phyloP scores from a whole-genome alignment of 2,329 filamentous ascomycete genomes.

The Mycosphaerelloides madeirae region DNA sequence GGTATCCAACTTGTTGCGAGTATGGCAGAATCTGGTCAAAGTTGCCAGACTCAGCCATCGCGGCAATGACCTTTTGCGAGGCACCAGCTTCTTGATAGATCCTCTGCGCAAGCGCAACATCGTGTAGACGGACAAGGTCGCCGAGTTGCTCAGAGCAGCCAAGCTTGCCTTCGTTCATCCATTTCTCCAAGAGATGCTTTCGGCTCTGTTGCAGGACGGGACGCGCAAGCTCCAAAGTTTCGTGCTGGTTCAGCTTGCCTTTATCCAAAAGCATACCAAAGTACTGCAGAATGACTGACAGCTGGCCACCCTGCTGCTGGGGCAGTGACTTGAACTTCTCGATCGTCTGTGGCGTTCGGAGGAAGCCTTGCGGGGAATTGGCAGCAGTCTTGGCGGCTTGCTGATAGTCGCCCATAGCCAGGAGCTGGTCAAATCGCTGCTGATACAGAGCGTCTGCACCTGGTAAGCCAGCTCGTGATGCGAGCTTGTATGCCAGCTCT shows the following conservation, averaged over 20 bases:
- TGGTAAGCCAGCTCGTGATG: constrained; percentile 85
- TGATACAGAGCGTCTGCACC: constrained; percentile 92
- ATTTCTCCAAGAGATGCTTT: constrained; percentile 95
- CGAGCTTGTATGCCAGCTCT: constrained; percentile 90
- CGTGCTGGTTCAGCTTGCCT: constrained; percentile 84
- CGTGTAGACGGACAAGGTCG: constrained; percentile 85
- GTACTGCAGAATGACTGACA: constrained; percentile 94
- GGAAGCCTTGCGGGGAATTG: constrained; percentile 91
- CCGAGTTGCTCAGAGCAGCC: constrained; percentile 94
- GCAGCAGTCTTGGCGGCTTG: constrained; percentile 95
- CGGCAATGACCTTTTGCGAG: constrained; percentile 89
- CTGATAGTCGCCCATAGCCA: constrained; percentile 72
- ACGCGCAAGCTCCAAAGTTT: constrained; percentile 87
- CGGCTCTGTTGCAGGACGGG: constrained; percentile 90
- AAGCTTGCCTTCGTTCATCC: constrained; percentile 93
- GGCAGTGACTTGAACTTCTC: constrained; percentile 90
- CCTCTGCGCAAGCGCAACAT: constrained; percentile 77
- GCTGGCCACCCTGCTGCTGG: constrained; percentile 67
- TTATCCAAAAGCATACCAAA: constrained; percentile 97
- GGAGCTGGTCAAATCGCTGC: constrained; percentile 85
- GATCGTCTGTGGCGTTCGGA: constrained; percentile 91
- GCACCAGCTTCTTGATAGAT: constrained; percentile 91
- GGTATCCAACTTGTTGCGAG: constrained; percentile 76
- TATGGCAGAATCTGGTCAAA: constrained; percentile 97
- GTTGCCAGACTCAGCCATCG: constrained; percentile 90